Evolutionary conservation across 2,329 filamentous ascomycete species (phyloP).

Genomic region (Cordyceps farinosa): DNA sequence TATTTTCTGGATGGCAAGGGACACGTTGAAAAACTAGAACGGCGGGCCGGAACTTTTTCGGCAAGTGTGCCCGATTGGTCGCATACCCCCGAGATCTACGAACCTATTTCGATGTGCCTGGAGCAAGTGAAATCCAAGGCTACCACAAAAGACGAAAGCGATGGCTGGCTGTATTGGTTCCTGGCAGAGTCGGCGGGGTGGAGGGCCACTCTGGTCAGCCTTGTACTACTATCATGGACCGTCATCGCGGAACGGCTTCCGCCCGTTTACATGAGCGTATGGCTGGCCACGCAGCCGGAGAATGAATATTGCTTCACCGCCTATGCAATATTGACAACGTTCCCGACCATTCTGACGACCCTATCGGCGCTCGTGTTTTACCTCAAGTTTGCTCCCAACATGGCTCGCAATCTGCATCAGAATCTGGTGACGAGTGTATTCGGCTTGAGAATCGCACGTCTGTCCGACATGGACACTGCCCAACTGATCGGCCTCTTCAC

Average conservation of each 20-base stretch:
- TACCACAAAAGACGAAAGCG: background rate
- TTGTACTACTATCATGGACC: background rate
- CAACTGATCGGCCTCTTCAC: slow-evolving; percentile 24
- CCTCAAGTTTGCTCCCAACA: background rate
- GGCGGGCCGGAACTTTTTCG: background rate
- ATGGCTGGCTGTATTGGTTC: slow-evolving; percentile 4
- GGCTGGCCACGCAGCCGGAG: slow-evolving; percentile 16
- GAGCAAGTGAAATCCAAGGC: background rate
- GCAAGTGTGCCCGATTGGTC: background rate
- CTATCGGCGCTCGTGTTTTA: background rate
- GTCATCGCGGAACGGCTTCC: background rate
- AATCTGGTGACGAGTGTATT: background rate
- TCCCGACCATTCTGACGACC: background rate
- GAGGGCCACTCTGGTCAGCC: background rate
- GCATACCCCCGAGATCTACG: background rate
- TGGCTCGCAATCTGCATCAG: background rate
- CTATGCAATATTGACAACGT: background rate
- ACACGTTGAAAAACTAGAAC: background rate
- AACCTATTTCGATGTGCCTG: background rate
- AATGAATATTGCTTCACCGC: slow-evolving; percentile 11
- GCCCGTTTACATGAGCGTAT: background rate
- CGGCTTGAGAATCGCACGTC: slow-evolving; percentile 20
- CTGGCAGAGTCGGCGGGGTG: background rate
- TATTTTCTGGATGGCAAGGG: background rate
- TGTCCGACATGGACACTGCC: slow-evolving; percentile 24